phyloP scores from a whole-genome alignment of 2,329 filamentous ascomycete species.

The Sporothrix brasiliensis region DNA sequence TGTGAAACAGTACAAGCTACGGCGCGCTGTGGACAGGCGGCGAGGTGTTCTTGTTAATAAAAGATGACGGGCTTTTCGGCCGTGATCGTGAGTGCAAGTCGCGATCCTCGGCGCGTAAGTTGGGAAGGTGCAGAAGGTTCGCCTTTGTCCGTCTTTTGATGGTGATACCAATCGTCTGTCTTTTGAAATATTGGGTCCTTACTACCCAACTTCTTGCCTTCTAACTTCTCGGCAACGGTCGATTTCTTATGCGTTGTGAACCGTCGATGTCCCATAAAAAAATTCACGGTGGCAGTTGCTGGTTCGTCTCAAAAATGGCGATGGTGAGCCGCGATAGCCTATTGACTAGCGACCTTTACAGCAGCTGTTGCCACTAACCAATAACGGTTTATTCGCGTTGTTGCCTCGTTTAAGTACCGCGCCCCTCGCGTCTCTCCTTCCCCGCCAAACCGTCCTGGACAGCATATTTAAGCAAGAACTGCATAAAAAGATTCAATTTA shows the following conservation, averaged over 20 bases:
- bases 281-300: slow-evolving; percentile 8
- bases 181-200: background rate
- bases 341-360: slow-evolving; percentile 4
- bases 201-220: background rate
- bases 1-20: background rate
- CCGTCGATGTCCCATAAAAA: background rate
- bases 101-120: slow-evolving; percentile 6
- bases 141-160: background rate
- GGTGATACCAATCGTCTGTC: background rate
- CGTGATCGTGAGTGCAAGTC: background rate
- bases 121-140: slow-evolving; percentile 11
- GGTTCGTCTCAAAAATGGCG: background rate
- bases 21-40: background rate
- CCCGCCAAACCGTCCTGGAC: background rate
- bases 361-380: slow-evolving; percentile 11
- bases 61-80: background rate
- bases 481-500: background rate
- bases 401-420: slow-evolving; percentile 1
- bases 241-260: too few relatives aligned
- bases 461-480: background rate
- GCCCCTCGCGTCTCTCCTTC: slow-evolving; percentile 24
- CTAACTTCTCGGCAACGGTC: background rate
- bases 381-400: slow-evolving; percentile 15
- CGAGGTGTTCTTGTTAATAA: background rate
- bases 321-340: slow-evolving; percentile 1